phyloP scores from a whole-genome alignment of 805 yeast species.

The Yamadazyma philogaea region DNA sequence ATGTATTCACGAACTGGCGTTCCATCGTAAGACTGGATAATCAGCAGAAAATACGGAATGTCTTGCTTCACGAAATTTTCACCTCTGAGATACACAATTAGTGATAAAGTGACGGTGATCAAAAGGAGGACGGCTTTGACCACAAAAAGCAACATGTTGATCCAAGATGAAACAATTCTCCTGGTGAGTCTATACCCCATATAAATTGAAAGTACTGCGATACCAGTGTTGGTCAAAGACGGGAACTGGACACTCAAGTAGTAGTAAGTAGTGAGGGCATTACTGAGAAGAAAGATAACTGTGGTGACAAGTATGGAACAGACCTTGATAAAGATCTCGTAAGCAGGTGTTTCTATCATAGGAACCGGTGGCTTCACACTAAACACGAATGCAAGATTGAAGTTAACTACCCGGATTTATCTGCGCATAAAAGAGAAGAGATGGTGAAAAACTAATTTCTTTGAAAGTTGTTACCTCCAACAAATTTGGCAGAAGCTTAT shows the following conservation, averaged over 20 bases:
- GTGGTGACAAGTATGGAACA: slow-evolving; percentile 12
- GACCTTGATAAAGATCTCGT: slow-evolving; percentile 13
- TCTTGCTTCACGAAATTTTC: slow-evolving; percentile 19
- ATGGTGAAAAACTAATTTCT: slow-evolving; percentile 7
- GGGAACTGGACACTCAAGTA: slow-evolving; percentile 19
- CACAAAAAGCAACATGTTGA: slow-evolving; percentile 17
- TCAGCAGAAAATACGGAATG: slow-evolving; percentile 12
- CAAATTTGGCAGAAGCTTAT: slow-evolving; percentile 14
- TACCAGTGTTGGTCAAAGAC: slow-evolving; percentile 15
- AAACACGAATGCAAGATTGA: no score
- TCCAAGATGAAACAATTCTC: slow-evolving; percentile 22
- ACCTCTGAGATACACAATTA: slow-evolving; percentile 25
- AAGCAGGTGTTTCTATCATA: slow-evolving; percentile 6
- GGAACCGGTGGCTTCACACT: no score
- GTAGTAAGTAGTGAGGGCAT: slow-evolving; percentile 12
- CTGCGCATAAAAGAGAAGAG: not conserved
- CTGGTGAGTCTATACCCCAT: slow-evolving; percentile 17
- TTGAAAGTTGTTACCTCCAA: slow-evolving; percentile 17
- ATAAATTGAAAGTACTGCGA: slow-evolving; percentile 17
- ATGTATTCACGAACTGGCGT: slow-evolving; percentile 5
- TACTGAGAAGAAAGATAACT: slow-evolving; percentile 14
- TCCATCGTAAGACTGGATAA: slow-evolving; percentile 7
- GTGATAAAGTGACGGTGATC: slow-evolving; percentile 15
- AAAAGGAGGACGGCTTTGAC: slow-evolving; percentile 19
- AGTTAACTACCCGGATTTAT: slow-evolving; percentile 6